phyloP scores from a whole-genome alignment of 441 rosid genomes.

The Rhodomyrtus psidioides region DNA sequence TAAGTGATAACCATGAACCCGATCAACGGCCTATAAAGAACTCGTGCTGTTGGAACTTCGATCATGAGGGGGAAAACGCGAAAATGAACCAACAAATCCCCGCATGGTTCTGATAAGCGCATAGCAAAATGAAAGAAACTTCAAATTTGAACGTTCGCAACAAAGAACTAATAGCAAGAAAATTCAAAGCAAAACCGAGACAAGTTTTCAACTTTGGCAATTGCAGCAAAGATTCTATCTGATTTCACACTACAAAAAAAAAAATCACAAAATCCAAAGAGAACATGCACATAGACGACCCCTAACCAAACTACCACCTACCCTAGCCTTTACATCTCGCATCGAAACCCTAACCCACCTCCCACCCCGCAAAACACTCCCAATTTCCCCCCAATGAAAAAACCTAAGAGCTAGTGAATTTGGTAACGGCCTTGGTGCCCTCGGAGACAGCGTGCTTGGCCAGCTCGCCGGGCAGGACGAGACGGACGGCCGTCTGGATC shows the following conservation, averaged over 20 bases:
- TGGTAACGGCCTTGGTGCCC: background rate
- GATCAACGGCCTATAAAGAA: background rate
- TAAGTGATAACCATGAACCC: background rate
- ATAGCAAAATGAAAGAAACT: background rate
- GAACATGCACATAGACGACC: background rate
- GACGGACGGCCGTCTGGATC: slow-evolving; percentile 4
- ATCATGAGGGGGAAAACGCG: background rate
- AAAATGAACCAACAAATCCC: background rate
- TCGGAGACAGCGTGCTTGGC: slow-evolving; percentile 5
- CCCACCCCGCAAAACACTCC: background rate
- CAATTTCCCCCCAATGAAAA: background rate
- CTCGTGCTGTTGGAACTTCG: background rate
- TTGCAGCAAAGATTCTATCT: background rate
- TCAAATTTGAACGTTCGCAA: background rate
- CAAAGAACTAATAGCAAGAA: background rate
- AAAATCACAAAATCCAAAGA: background rate
- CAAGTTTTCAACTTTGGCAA: background rate
- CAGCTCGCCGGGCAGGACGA: slow-evolving; percentile 4
- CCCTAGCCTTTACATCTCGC: background rate
- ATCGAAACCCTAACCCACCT: background rate
- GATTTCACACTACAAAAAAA: background rate
- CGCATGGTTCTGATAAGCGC: background rate
- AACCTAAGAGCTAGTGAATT: background rate
- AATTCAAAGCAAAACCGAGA: background rate
- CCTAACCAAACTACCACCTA: background rate